A percentile compares a stretch with the other conserved stretches of the same genome.
Evolutionary conservation across 177 flowering plant species (phyloP).

Genomic region (Telopea speciosissima): DNA sequence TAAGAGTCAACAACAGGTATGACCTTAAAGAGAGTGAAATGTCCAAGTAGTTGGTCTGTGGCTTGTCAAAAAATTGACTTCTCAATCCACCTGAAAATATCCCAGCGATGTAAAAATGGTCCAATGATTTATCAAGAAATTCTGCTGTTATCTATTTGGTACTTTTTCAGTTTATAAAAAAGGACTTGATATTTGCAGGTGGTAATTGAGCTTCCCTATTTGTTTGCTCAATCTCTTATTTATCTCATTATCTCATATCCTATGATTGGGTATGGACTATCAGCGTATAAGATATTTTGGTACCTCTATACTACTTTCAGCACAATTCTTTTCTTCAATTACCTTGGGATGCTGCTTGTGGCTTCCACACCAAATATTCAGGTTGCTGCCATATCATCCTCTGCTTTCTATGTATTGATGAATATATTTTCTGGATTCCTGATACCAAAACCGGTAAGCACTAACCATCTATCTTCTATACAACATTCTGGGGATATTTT

Average conservation of each 20-base stretch:
- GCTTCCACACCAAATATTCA: constrained; percentile 49
- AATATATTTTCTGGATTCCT: constrained; percentile 53
- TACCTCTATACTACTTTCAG: constrained; percentile 47
- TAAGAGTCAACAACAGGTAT: too few species aligned
- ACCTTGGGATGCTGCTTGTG: constrained; percentile 56
- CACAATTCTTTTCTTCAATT: constrained; percentile 45
- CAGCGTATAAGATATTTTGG: constrained; percentile 52
- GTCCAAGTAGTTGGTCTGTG: too few species aligned
- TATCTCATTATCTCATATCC: constrained; percentile 49
- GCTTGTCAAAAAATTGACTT: background rate
- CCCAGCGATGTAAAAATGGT: too few species aligned
- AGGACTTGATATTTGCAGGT: constrained; percentile 31
- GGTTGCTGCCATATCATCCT: constrained; percentile 41
- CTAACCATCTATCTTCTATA: background rate
- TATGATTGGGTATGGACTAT: constrained; percentile 41
- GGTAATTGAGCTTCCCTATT: constrained; percentile 50
- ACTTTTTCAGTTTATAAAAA: too few species aligned
- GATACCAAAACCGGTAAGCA: constrained; percentile 52
- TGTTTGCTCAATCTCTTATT: constrained; percentile 27
- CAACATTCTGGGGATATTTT: background rate
- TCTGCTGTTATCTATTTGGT: too few species aligned
- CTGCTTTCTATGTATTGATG: constrained; percentile 36
- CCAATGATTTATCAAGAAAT: too few species aligned
- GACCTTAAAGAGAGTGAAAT: too few species aligned
- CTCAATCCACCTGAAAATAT: background rate